Percentiles rank a stretch among this genome's conserved stretches.
Conservation (phyloP, 495 filamentous ascomycete genomes). For the Penicillium silybi region DNA sequence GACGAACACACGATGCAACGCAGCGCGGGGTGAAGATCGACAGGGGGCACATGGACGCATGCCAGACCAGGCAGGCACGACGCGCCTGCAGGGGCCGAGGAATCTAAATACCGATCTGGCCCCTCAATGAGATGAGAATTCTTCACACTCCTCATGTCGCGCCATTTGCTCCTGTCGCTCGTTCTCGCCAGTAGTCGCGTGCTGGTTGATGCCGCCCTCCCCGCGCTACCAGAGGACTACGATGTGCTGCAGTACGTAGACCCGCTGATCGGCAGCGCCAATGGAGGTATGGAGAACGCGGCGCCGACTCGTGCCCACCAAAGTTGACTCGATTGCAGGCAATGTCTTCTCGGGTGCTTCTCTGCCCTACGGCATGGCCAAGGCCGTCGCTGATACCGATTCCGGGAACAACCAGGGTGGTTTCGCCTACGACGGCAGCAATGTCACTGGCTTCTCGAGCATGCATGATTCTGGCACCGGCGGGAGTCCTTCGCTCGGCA, state of each 20-base stretch:
- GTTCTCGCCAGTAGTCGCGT: slow-evolving; percentile 14
- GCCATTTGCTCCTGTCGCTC: slow-evolving; percentile 11
- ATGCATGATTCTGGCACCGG: slow-evolving; percentile 74
- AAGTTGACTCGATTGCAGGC: slow-evolving; percentile 17
- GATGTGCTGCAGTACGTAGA: slow-evolving; percentile 50
- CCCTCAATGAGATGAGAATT: not conserved
- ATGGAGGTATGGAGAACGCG: slow-evolving; percentile 46
- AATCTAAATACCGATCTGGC: slow-evolving; percentile 14
- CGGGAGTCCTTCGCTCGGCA: slow-evolving; percentile 68
- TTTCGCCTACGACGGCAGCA: slow-evolving; percentile 63
- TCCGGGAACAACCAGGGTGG: slow-evolving; percentile 65
- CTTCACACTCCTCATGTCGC: slow-evolving; percentile 10
- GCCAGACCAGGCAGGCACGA: slow-evolving; percentile 3
- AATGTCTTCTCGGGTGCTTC: slow-evolving; percentile 76
- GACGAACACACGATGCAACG: not conserved
- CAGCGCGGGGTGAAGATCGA: not conserved
- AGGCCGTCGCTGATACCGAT: slow-evolving; percentile 72
- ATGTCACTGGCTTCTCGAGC: slow-evolving; percentile 68
- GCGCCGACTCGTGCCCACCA: not conserved
- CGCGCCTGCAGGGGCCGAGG: slow-evolving; percentile 6
- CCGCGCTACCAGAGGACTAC: slow-evolving; percentile 23
- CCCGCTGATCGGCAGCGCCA: slow-evolving; percentile 56
- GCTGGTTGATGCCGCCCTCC: slow-evolving; percentile 11
- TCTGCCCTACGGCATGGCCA: slow-evolving; percentile 71
- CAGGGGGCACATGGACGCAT: not conserved